phyloP scores from a whole-genome alignment of 257 asterid species.

The Solanum lignicaule region DNA sequence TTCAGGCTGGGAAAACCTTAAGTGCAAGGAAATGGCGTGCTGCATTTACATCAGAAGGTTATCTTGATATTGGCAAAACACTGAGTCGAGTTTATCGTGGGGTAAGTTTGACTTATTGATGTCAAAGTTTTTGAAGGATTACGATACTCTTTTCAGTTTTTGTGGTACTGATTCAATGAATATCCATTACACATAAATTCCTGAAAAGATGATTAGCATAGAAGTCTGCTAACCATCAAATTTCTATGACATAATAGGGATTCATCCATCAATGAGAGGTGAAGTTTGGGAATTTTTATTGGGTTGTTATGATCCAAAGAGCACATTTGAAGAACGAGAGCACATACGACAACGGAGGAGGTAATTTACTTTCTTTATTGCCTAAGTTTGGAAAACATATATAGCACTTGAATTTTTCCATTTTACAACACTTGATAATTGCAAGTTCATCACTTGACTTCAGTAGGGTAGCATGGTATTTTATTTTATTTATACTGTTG shows the following conservation, averaged over 20 bases:
- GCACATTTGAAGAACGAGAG: constrained; percentile 83
- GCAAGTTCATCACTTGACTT: not conserved
- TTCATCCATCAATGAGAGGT: constrained; percentile 96
- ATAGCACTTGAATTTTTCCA: not conserved
- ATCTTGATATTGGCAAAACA: constrained; percentile 73
- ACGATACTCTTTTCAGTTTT: not conserved
- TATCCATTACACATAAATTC: not conserved
- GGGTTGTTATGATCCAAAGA: constrained; percentile 84
- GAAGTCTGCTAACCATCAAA: not conserved
- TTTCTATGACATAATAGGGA: constrained; percentile 32
- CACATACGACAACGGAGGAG: constrained; percentile 57
- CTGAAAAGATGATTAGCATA: not conserved
- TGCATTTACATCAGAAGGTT: constrained; percentile 73
- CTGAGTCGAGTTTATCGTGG: constrained; percentile 78
- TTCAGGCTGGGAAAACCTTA: constrained; percentile 83
- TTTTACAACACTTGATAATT: not conserved
- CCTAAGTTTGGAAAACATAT: not conserved
- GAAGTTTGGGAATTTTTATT: constrained; percentile 97
- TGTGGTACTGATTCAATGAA: not conserved
- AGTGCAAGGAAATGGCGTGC: constrained; percentile 87
- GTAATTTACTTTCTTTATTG: constrained; percentile 25
- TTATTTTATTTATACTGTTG: not conserved
- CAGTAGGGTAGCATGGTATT: not conserved
- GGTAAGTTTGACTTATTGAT: constrained; percentile 33
- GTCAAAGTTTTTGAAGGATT: not conserved